phyloP scores from a whole-genome alignment of 1,284 basidiomycete species.

The Heliocybe sulcata region DNA sequence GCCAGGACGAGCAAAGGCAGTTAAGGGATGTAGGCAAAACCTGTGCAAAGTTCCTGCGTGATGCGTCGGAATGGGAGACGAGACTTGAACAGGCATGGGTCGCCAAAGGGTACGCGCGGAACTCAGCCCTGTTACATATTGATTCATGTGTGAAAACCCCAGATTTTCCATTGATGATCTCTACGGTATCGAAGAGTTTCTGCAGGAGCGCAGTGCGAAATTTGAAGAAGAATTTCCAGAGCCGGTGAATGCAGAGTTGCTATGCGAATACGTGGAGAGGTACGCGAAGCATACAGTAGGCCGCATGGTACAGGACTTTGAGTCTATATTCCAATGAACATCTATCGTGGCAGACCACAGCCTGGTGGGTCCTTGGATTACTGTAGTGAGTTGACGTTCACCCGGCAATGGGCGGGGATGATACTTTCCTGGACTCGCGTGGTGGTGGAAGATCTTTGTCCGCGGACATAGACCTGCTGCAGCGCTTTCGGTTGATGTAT shows the following conservation, averaged over 20 bases:
- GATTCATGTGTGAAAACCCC: background rate
- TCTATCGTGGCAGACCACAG: no score
- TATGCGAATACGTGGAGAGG: background rate
- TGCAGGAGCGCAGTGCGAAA: background rate
- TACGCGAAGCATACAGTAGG: background rate
- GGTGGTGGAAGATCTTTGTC: no score
- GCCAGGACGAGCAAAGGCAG: background rate
- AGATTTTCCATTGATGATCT: background rate
- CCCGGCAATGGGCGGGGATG: no score
- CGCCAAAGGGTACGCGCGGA: background rate
- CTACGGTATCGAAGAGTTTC: background rate
- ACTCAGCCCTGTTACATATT: background rate
- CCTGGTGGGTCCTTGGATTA: no score
- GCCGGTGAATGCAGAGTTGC: background rate
- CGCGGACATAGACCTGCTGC: no score
- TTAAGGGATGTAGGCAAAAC: background rate
- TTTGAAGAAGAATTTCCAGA: background rate
- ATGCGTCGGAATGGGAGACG: background rate
- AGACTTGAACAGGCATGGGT: background rate
- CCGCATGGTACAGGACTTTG: background rate
- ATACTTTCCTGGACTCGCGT: no score
- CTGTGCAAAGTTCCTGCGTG: background rate
- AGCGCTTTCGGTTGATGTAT: no score
- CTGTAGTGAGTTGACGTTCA: no score
- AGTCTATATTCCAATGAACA: background rate